Evolutionary conservation across 2,329 filamentous ascomycete genomes (phyloP).

Genomic region (Aspergillus intermedius): DNA sequence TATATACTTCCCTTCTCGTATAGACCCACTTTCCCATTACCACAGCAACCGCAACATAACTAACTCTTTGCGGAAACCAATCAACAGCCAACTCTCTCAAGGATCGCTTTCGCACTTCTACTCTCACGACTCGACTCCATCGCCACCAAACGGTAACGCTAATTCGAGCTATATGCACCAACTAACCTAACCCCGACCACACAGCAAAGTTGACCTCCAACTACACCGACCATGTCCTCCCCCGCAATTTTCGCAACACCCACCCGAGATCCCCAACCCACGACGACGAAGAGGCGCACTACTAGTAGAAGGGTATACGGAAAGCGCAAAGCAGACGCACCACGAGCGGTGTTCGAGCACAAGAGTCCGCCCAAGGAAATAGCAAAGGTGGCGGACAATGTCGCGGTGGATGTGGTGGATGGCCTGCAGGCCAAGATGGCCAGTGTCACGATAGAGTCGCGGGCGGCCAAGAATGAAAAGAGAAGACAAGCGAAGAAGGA

Average conservation of each 20-base stretch:
- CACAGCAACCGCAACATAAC: no score
- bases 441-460: constrained; percentile 19
- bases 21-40: no score
- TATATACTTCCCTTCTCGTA: no score
- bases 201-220: no score
- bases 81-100: no score
- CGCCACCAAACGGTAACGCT: no score
- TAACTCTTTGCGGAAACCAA: no score
- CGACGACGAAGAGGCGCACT: constrained; percentile 16
- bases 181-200: no score
- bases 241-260: constrained; percentile 14
- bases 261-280: constrained; percentile 13
- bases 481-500: neutral
- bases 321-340: constrained; percentile 27
- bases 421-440: constrained; percentile 22
- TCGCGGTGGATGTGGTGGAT: constrained; percentile 13
- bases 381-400: constrained; percentile 2
- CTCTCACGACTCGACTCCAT: no score
- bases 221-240: constrained; percentile 4
- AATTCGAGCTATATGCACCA: no score
- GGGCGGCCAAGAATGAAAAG: neutral
- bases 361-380: constrained; percentile 17
- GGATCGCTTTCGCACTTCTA: no score
- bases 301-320: constrained; percentile 29
- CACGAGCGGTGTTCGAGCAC: constrained; percentile 31